phyloP scores from a whole-genome alignment of 2,329 filamentous ascomycete species.

The Hirsutella thompsonii region DNA sequence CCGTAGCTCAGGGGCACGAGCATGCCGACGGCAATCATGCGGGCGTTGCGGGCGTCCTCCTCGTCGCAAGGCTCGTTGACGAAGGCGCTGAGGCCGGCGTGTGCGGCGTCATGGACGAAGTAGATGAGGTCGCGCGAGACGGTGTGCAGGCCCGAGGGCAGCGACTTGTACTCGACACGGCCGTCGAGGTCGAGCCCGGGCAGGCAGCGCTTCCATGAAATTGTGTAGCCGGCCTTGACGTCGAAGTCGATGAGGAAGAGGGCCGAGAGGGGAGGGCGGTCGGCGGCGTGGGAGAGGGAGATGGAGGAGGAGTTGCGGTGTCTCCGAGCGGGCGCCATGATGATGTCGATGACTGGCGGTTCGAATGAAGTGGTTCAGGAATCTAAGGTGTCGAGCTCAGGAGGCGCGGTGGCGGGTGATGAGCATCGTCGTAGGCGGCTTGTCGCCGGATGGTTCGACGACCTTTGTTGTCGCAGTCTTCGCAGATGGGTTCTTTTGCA shows the following conservation, averaged over 20 bases:
- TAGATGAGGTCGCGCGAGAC: constrained; percentile 84
- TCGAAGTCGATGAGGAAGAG: constrained; percentile 87
- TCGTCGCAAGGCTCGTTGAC: constrained; percentile 71
- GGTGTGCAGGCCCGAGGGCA: constrained; percentile 85
- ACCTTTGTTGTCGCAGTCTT: too few relatives aligned
- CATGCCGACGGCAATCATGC: constrained; percentile 85
- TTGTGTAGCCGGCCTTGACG: constrained; percentile 81
- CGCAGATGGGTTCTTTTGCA: too few relatives aligned
- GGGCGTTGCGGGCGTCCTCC: constrained; percentile 66
- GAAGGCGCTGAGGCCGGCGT: constrained; percentile 86
- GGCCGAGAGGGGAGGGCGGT: constrained; percentile 44
- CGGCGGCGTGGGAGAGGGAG: constrained; percentile 12
- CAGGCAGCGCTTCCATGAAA: constrained; percentile 71
- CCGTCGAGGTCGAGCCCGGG: constrained; percentile 66
- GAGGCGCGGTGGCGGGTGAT: too few relatives aligned
- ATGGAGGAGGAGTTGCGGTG: constrained; percentile 23
- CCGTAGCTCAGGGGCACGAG: constrained; percentile 79
- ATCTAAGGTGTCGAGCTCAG: too few relatives aligned
- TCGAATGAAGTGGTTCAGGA: too few relatives aligned
- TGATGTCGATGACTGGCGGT: too few relatives aligned
- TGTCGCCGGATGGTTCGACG: too few relatives aligned
- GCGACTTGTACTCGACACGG: constrained; percentile 87
- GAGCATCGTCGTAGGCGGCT: too few relatives aligned
- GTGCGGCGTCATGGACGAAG: constrained; percentile 69
- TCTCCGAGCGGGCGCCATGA: constrained; percentile 6